phyloP scores from a whole-genome alignment of 345 rosid species.

The Citrus maxima region DNA sequence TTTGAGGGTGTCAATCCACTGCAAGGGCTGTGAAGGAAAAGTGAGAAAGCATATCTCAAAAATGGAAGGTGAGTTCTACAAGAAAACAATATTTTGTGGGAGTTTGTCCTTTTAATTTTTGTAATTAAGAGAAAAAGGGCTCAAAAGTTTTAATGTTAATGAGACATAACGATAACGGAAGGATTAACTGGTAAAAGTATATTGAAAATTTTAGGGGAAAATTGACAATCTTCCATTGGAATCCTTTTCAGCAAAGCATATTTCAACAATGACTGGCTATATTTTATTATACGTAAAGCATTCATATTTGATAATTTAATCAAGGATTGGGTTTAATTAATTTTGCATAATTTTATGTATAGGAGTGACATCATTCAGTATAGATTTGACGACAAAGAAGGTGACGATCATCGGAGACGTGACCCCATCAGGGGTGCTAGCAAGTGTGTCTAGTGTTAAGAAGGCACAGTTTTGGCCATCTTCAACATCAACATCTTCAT shows the following conservation, averaged over 20 bases:
- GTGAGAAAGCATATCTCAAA: slow-evolving; percentile 83
- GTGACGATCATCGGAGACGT: slow-evolving; percentile 53
- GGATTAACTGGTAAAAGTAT: too few relatives aligned
- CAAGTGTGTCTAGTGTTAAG: slow-evolving; percentile 50
- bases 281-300: not conserved
- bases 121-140: too few relatives aligned
- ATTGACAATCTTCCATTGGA: too few relatives aligned
- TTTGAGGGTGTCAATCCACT: slow-evolving; percentile 83
- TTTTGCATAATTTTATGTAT: not conserved
- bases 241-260: not conserved
- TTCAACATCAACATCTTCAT: slow-evolving; percentile 10
- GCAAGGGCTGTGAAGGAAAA: slow-evolving; percentile 98
- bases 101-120: too few relatives aligned
- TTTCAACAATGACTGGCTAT: not conserved
- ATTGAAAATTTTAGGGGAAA: too few relatives aligned
- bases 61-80: slow-evolving; percentile 65
- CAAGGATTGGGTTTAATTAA: too few relatives aligned
- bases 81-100: not conserved
- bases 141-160: too few relatives aligned
- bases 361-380: slow-evolving; percentile 64
- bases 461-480: slow-evolving; percentile 57
- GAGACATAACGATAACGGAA: too few relatives aligned
- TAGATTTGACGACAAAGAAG: slow-evolving; percentile 49
- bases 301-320: too few relatives aligned
- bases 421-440: slow-evolving; percentile 47